Base-by-base conservation (phyloP, 202 grass and related monocot genomes). In the Panicum virgatum region DNA sequence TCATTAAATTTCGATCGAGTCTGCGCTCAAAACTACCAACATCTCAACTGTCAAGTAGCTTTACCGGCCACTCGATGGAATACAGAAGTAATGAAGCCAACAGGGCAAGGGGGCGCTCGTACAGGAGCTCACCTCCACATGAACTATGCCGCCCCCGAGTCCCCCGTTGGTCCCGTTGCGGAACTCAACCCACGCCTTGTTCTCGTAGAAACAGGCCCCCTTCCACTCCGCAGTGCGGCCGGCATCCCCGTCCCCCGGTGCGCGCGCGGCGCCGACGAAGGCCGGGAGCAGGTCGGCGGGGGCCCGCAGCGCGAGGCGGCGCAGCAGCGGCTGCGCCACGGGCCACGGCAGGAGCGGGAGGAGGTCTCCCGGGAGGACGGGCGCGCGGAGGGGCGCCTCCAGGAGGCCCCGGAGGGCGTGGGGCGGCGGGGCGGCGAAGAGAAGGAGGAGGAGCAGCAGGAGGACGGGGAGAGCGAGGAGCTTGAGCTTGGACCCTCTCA, bases 181-280 rank as follows among this genome's bases (percentile, higher is more conserved):
- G 83, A 89, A 86, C 61, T 89, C 92, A 73, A 94, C 69, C 88
- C 92, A 94, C 34, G 88, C 92, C 10, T 6, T 8, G 83, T 91
- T 94, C 83, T 94, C 68, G 77, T 89, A 91, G 84, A 94, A 94
- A 50, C 92, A 94, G 12, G 92, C 88, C 23, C 92, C 92, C 81
- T 94, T 94, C 88, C 92, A 94, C 48, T 82, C 67, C 10, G 85
- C 83, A 62, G 72, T 62, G 40, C 15, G n/a, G 65, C 48, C 12
- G 12, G 52, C 23, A 3, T 26, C 80, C 1, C 23, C 75, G 36
- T 72, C 67, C 25, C 15, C 79, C 7, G 43, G 59, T 20, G 50
- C 78, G 45, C 80, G 84, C 69, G 88, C 88, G 62, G 81, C 72
- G 48, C 88, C 92, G 73, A 94, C 92, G 83, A 89, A 94, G 72